A percentile compares a stretch with the other conserved stretches of the same genome.
phyloP scores from a whole-genome alignment of 495 filamentous ascomycete species.

The Durotheca rogersii region DNA sequence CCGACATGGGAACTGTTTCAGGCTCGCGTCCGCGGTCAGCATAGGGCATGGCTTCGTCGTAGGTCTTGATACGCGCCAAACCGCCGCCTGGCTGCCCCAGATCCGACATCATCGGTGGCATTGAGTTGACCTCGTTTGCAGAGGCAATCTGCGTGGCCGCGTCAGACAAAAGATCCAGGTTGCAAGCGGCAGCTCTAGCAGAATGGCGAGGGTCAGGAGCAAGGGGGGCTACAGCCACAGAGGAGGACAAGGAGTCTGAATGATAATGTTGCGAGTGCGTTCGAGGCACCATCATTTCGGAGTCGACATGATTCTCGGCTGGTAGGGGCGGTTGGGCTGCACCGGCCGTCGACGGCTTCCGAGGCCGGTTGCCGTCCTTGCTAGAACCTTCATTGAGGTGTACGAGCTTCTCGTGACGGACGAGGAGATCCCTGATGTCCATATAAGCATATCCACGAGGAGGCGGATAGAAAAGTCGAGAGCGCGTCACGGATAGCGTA shows the following conservation, averaged over 20 bases:
- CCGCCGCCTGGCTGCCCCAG: constrained; percentile 39
- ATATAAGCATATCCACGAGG: constrained; percentile 48
- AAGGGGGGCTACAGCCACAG: constrained; percentile 39
- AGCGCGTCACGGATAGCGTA: constrained; percentile 16
- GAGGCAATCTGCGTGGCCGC: constrained; percentile 53
- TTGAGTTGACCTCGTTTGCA: constrained; percentile 48
- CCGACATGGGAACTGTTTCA: constrained; percentile 43
- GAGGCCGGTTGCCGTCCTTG: constrained; percentile 48
- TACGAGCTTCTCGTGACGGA: constrained; percentile 72
- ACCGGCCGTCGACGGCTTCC: constrained; percentile 48
- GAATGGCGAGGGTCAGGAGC: constrained; percentile 44
- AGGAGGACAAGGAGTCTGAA: constrained; percentile 40
- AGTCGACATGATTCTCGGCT: constrained; percentile 43
- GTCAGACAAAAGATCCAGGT: constrained; percentile 53
- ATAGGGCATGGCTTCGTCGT: constrained; percentile 46
- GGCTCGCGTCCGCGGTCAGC: constrained; percentile 44
- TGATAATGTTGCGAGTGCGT: constrained; percentile 40
- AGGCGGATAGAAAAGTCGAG: constrained; percentile 13
- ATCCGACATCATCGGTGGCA: constrained; percentile 50
- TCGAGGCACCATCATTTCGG: constrained; percentile 47
- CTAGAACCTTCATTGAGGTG: constrained; percentile 61
- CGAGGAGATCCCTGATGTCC: constrained; percentile 67
- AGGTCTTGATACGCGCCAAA: constrained; percentile 47
- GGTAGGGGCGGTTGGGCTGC: constrained; percentile 37
- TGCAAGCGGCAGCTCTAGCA: constrained; percentile 50